Conservation (phyloP, 306 rosid species). For the Chamaecrista fasciculata region DNA sequence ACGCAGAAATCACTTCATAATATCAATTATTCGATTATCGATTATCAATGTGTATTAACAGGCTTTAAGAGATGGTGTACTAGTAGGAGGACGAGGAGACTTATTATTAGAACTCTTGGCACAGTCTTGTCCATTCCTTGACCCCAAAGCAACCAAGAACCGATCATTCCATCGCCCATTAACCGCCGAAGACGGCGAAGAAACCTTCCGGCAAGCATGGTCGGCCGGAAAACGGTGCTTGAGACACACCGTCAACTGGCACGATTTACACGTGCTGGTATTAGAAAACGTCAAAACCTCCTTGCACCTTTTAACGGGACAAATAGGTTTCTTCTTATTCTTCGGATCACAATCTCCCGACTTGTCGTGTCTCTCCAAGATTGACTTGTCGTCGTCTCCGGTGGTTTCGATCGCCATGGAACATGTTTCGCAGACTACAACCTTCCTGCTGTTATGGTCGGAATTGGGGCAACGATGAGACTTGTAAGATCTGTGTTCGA, state of each 20-base stretch:
- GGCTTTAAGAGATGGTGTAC: constrained; percentile 51
- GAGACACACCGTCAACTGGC: constrained; percentile 73
- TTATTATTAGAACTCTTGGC: constrained; percentile 43
- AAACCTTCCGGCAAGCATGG: constrained; percentile 47
- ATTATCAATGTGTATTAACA: constrained; percentile 22
- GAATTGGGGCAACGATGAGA: constrained; percentile 73
- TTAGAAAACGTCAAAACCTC: constrained; percentile 75
- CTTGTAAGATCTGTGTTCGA: constrained; percentile 72
- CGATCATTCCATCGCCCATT: constrained; percentile 46
- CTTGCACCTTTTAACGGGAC: constrained; percentile 75
- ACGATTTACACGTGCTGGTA: constrained; percentile 61
- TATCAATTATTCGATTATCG: not conserved
- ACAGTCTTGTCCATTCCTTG: constrained; percentile 60
- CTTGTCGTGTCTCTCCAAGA: constrained; percentile 53
- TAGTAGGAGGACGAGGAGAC: constrained; percentile 36
- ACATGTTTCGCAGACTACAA: constrained; percentile 68
- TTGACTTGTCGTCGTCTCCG: constrained; percentile 40
- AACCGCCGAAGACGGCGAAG: not conserved
- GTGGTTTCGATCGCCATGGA: constrained; percentile 76
- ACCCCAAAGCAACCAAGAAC: constrained; percentile 57
- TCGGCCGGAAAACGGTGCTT: constrained; percentile 84
- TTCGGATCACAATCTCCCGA: constrained; percentile 74
- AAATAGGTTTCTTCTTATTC: constrained; percentile 70
- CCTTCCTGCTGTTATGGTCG: constrained; percentile 76
- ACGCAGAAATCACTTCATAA: too few relatives aligned